These are phyloP conservation scores for Atkinsonella hypoxylon DNA, from an alignment of 2,329 filamentous ascomycete species.

Conservation along the genomic window DNA sequence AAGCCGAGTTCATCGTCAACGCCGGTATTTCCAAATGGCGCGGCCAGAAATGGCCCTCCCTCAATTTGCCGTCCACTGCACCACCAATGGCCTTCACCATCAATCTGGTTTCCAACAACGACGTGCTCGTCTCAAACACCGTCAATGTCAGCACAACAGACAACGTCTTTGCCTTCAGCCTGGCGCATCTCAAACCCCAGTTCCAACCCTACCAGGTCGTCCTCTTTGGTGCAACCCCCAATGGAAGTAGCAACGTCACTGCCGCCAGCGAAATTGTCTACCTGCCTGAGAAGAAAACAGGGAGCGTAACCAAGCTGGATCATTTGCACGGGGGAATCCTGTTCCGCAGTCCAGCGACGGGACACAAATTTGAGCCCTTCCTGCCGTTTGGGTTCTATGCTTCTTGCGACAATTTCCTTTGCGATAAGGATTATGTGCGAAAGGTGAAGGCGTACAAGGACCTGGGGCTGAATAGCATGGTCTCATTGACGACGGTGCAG, in stretches of 20 bases:
- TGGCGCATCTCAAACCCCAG: constrained; percentile 23
- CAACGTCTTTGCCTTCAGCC: constrained; percentile 25
- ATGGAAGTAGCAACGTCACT: constrained; percentile 21
- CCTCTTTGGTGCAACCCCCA: constrained; percentile 21
- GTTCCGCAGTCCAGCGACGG: constrained; percentile 24
- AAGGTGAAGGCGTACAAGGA: constrained; percentile 22
- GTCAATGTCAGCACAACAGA: constrained; percentile 23
- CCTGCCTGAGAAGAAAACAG: constrained; percentile 29
- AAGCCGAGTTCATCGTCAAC: constrained; percentile 31
- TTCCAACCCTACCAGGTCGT: constrained; percentile 26
- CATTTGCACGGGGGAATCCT: constrained; percentile 31
- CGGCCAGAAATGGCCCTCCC: constrained; percentile 24
- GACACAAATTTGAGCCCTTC: constrained; percentile 25
- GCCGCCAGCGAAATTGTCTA: constrained; percentile 26
- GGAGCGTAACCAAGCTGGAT: constrained; percentile 34
- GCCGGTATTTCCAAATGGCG: constrained; percentile 29
- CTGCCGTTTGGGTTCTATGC: constrained; percentile 34
- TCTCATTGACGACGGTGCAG: constrained; percentile 27
- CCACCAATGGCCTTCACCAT: constrained; percentile 25
- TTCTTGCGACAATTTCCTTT: constrained; percentile 30
- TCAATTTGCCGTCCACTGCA: constrained; percentile 10
- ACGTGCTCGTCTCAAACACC: constrained; percentile 21
- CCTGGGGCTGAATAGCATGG: constrained; percentile 32
- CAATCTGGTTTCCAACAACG: constrained; percentile 17
- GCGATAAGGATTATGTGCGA: constrained; percentile 22